phyloP scores from a whole-genome alignment of 306 rosid species.

The Abrus precatorius region DNA sequence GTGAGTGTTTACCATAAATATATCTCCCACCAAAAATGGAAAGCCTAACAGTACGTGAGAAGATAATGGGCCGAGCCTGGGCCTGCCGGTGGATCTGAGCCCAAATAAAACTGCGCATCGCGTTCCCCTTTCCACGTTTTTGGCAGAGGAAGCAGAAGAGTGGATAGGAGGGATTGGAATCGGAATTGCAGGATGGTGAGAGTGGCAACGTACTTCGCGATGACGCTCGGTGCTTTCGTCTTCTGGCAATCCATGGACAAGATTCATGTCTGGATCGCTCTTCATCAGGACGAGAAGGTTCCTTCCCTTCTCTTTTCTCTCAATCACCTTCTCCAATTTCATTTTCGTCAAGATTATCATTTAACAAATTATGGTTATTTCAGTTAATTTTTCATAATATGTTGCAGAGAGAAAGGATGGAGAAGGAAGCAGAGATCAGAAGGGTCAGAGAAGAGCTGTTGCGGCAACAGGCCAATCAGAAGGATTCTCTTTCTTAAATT shows the following conservation, averaged over 20 bases:
- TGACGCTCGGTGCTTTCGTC: conserved; percentile 90
- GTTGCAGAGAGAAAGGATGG: conserved; percentile 76
- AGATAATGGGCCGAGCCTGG: too few species aligned
- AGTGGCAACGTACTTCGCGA: conserved; percentile 80
- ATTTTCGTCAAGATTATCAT: neutral
- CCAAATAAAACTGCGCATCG: conserved; percentile 4
- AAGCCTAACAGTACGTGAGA: too few species aligned
- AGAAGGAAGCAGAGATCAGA: conserved; percentile 85
- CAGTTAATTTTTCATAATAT: neutral
- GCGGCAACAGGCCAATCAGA: conserved; percentile 66
- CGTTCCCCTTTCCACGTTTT: neutral
- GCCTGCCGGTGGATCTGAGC: neutral
- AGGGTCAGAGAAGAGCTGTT: conserved; percentile 84
- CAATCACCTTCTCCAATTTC: conserved; percentile 10
- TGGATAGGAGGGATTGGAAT: neutral
- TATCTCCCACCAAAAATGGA: neutral
- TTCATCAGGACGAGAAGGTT: conserved; percentile 98
- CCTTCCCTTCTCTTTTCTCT: neutral
- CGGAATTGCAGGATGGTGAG: conserved; percentile 67
- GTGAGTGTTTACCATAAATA: too few species aligned
- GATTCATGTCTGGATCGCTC: conserved; percentile 98
- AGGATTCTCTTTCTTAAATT: conserved; percentile 66
- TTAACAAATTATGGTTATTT: neutral
- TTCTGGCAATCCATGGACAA: conserved; percentile 97
- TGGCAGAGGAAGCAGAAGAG: neutral